Evolutionary conservation across 2,329 filamentous ascomycete species (phyloP).

Genomic region (Botrytis byssoidea): DNA sequence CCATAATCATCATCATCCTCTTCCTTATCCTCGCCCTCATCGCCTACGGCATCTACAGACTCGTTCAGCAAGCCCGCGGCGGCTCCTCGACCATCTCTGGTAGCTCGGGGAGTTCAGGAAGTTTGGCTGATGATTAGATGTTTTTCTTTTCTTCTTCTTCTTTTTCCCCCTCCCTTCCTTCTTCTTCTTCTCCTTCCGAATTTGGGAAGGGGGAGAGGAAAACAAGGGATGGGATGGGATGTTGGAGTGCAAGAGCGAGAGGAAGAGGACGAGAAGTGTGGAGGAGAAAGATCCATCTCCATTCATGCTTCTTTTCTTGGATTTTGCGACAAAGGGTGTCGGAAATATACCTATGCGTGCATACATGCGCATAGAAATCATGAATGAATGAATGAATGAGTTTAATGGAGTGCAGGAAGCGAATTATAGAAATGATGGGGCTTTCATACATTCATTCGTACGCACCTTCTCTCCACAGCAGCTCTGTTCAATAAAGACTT

Average conservation of each 20-base stretch:
- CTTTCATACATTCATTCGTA: no score
- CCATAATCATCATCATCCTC: constrained; percentile 65
- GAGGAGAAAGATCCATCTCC: neutral
- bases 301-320: neutral
- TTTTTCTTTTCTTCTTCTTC: no score
- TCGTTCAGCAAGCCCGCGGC: constrained; percentile 51
- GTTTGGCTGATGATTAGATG: constrained; percentile 36
- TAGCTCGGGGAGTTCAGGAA: constrained; percentile 24
- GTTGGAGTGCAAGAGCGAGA: neutral
- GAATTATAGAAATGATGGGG: neutral
- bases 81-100: constrained; percentile 26
- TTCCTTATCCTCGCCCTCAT: constrained; percentile 61
- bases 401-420: neutral
- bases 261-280: neutral
- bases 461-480: no score
- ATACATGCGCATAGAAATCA: neutral
- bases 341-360: neutral
- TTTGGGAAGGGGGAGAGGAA: neutral
- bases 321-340: neutral
- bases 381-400: neutral
- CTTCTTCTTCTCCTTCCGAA: no score
- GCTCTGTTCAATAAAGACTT: no score
- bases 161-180: no score
- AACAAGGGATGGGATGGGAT: neutral
- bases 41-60: constrained; percentile 61